Percentiles rank a stretch among this genome's conserved stretches.
Evolutionary conservation across 2,329 filamentous ascomycete species (phyloP).

Genomic region (Thyridium curvatum): DNA sequence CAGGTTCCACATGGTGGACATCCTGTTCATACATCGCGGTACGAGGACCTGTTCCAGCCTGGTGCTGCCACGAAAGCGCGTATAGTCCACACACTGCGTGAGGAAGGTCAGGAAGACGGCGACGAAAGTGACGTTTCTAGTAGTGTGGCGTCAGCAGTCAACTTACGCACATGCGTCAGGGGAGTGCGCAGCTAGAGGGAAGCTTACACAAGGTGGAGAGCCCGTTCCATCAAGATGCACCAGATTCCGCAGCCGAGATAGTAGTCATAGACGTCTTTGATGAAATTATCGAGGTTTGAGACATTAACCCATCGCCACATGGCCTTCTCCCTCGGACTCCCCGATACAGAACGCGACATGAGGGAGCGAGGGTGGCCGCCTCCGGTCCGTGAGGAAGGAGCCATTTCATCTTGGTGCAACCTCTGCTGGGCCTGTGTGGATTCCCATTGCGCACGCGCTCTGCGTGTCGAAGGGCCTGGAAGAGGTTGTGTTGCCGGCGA

Average conservation of each 20-base stretch:
- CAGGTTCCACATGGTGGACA: conserved; percentile 71
- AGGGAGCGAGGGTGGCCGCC: conserved; percentile 20
- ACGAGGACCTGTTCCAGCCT: conserved; percentile 51
- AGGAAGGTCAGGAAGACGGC: conserved; percentile 78
- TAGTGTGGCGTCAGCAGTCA: conserved; percentile 7
- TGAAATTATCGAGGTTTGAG: conserved; percentile 80
- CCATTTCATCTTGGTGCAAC: conserved; percentile 33
- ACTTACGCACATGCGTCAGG: neutral
- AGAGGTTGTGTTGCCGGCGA: conserved; percentile 12
- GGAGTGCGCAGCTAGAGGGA: neutral
- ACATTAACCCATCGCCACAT: conserved; percentile 94
- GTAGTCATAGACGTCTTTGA: conserved; percentile 80
- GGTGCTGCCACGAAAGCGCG: conserved; percentile 60
- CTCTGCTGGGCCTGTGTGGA: conserved; percentile 44
- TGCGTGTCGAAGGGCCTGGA: conserved; percentile 35
- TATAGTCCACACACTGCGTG: conserved; percentile 79
- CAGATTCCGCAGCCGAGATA: conserved; percentile 77
- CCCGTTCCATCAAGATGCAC: conserved; percentile 71
- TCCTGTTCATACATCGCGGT: conserved; percentile 67
- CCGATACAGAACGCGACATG: conserved; percentile 18
- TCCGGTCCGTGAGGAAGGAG: conserved; percentile 2
- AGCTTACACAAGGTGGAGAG: conserved; percentile 66
- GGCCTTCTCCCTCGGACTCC: conserved; percentile 61
- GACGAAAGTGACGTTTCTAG: conserved; percentile 73
- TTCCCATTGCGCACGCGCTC: conserved; percentile 48